Evolutionary conservation across 2,329 filamentous ascomycete genomes (phyloP).

Genomic region (Nemania abortiva): DNA sequence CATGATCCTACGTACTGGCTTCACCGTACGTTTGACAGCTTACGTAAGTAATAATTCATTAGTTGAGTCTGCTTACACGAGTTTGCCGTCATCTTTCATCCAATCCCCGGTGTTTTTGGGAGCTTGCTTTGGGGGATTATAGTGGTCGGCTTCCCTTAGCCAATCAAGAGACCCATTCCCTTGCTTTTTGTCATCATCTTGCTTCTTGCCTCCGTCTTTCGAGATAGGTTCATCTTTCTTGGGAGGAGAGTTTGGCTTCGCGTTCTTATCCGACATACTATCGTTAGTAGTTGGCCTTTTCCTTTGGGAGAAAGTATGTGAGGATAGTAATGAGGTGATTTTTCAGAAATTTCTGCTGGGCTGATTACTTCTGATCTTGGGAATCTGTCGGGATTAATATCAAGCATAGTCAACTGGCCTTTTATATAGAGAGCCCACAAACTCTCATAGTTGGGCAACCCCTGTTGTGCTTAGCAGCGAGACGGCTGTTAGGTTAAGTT

Average conservation of each 20-base stretch:
- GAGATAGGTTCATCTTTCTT: not conserved
- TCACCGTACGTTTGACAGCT: not conserved
- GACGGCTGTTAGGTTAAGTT: not conserved
- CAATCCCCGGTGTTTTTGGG: constrained; percentile 23
- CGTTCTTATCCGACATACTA: not conserved
- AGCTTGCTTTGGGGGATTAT: constrained; percentile 19
- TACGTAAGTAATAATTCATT: no score
- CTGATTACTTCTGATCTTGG: no score
- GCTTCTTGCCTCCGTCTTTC: not conserved
- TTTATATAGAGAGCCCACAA: not conserved
- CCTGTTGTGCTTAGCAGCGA: not conserved
- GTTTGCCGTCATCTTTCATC: constrained; percentile 21
- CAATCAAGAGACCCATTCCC: constrained; percentile 3
- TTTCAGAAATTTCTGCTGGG: no score
- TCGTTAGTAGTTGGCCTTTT: not conserved
- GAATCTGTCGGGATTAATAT: no score
- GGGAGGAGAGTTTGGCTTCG: not conserved
- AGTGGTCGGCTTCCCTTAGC: constrained; percentile 20
- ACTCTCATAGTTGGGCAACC: not conserved
- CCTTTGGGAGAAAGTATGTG: no score
- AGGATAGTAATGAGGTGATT: no score
- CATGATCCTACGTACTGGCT: no score
- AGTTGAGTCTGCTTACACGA: constrained; percentile 8
- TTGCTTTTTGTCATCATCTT: not conserved
- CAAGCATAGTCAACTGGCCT: no score